Base-by-base conservation (phyloP, 75 land plant species). In the Pinus tabuliformis region DNA sequence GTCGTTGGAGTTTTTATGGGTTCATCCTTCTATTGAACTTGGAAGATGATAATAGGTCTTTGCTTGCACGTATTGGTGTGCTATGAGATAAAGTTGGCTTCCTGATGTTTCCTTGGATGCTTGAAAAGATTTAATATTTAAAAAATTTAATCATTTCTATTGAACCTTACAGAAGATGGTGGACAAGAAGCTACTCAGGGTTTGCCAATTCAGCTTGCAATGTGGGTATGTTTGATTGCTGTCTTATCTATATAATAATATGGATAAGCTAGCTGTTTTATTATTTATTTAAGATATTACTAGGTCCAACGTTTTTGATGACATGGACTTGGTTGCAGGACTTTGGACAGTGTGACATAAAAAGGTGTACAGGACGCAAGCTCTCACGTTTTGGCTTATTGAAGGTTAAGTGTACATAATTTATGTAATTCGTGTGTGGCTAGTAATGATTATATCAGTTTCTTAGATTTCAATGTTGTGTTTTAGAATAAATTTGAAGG, bases 291-390 rank as follows among this genome's bases (percentile, higher is more conserved):
- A 20, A 54, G 56, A 45, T 49, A 49, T 9, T 49, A 49, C 1
- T 49, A 52, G 42, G 24, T 65, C 57, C 20, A 64, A 20, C 12
- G 20, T 39, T 37, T 24, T 33, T 60, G 57, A 11, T 49, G 21
- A 37, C 24, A 59, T 11, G 72, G 22, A 17, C 61, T 18, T 49
- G 30, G 5, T 56, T 77, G 75, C 82, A 94, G 98, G 99, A 94
- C 82, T 94, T 96, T 78, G 99, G 94, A 30, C 99, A 94, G 57
- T 96, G 99, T 83, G 97, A 96, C 79, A 79, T 89, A 24, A 94
- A 94, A 74, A 86, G 82, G 78, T 96, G 99, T 77, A 96, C 99
- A 58, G 99, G 99, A 20, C 88, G 97, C 70, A 96, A 96, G 70
- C 97, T 96, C 56, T 81, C 95, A 60, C 89, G 99, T 33, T 91